Base-by-base conservation (phyloP, 2,329 filamentous ascomycete genomes). In the Pseudogymnoascus sp. region DNA sequence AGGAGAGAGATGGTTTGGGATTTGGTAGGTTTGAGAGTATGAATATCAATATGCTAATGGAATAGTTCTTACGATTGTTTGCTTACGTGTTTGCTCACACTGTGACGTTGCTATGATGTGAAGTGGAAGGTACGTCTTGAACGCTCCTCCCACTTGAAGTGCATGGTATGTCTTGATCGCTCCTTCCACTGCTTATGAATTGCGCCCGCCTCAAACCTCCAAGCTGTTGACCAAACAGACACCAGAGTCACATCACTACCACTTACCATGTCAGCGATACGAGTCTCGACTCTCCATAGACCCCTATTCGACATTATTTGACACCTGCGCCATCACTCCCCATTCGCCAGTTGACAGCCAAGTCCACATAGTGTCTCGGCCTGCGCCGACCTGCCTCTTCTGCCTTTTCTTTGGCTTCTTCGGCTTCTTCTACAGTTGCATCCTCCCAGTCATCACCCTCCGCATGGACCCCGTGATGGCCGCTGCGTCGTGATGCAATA, bases 1-100 rank as follows among this genome's bases (percentile, higher is more conserved):
- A 21, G 21, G 21, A 21, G 21, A 21, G 21, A 21, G 21, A 21
- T 21, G 21, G 14, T n/a, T n/a, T 51, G 45, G 23, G 29, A 10
- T 71, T 70, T 2, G 73, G 75, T 1, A 64, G 64, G 29, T 65
- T 71, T 36, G 16, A 29, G 40, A 62, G 31, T 23, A 40, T 51
- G 39, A 47, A 39, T 61, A 39, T 61, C 31, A 40, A 62, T 51
- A 42, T 51, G 26, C 61, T 47, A 26, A 34, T 51, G 29, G 61
- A 34, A 34, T 34, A 34, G 39, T 14, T 14, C 61, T 5, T 54
- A 54, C n/a, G 8, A 12, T 31, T 54, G n/a, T 54, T 54, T 54
- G 47, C 23, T 29, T 26, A 16, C 12, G n/a, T 54, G 47, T 54
- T 54, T 54, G 26, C n/a, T 18, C 45, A n/a, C 6, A 29, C 21